Evolutionary conservation across 2,329 filamentous ascomycete species (phyloP).

Genomic region (Xylaria sp.): DNA sequence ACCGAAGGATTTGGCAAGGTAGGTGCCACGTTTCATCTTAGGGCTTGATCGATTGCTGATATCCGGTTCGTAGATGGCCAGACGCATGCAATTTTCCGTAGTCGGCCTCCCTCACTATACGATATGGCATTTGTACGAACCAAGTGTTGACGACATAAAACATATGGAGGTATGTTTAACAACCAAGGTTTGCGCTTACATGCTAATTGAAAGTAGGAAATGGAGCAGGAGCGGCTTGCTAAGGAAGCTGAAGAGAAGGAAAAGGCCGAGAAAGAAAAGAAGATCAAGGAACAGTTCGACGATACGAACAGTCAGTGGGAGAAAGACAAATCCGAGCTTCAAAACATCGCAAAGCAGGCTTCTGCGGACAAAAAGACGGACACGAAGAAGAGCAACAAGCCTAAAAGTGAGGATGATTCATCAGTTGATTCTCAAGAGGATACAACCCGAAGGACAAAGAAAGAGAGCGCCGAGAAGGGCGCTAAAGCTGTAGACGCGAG

Average conservation of each 20-base stretch:
- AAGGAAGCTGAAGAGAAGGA: slow-evolving; percentile 83
- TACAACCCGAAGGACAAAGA: slow-evolving; percentile 33
- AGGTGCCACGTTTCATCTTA: slow-evolving; percentile 44
- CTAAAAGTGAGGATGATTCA: slow-evolving; percentile 28
- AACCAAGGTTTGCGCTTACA: not conserved
- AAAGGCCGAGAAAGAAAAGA: slow-evolving; percentile 76
- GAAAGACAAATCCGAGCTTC: slow-evolving; percentile 84
- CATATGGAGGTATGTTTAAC: slow-evolving; percentile 81
- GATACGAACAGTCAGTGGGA: slow-evolving; percentile 85
- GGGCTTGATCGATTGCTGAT: slow-evolving; percentile 29
- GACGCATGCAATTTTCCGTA: slow-evolving; percentile 94
- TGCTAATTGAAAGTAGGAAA: slow-evolving; percentile 68
- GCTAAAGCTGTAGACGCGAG: slow-evolving; percentile 36
- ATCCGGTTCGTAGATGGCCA: slow-evolving; percentile 78
- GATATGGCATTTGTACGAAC: slow-evolving; percentile 99
- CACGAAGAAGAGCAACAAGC: slow-evolving; percentile 33
- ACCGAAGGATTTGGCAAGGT: slow-evolving; percentile 99
- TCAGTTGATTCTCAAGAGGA: slow-evolving; percentile 37
- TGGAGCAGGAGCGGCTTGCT: slow-evolving; percentile 86
- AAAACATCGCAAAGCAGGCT: slow-evolving; percentile 71
- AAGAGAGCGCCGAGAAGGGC: slow-evolving; percentile 34
- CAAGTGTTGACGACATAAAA: slow-evolving; percentile 94
- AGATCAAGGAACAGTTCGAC: slow-evolving; percentile 83
- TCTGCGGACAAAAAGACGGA: slow-evolving; percentile 25
- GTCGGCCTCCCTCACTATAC: slow-evolving; percentile 97